Base-by-base conservation (phyloP, 2,329 filamentous ascomycete genomes). In the Aspergillus quadricinctus region DNA sequence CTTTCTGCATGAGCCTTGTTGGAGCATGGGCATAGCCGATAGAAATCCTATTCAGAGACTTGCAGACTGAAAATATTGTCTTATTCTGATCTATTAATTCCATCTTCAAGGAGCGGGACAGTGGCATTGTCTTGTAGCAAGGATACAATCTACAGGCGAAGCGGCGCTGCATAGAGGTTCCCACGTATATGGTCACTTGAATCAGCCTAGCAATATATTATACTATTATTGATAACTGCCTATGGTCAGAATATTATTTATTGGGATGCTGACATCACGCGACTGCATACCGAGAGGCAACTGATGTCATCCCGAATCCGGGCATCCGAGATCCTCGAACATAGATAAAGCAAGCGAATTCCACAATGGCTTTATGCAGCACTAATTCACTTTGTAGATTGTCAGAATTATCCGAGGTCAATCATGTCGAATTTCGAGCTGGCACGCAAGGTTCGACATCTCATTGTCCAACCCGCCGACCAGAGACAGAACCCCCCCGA, bases 1-100 rank as follows among this genome's bases (percentile, higher is more conserved):
- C 88, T 0, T 75, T 81, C 51, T 77, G 88, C 51, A 91, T 91
- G 88, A 86, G 87, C 35, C 69, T 85, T 14, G 87, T 91, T 0
- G 88, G 88, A 0, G 88, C 87, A 8, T 90, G 89, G 81, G 88
- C 87, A 9, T 90, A 72, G 70, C 48, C 29, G 11, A 48, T n/a
- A 40, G 9, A 27, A 27, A 14, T 8, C 4, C 14, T 17, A 37
- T 37, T 7, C 3, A 6, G 25, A 27, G 25, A 27, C 4, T 27
- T 27, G 25, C 25, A 6, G 4, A 27, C 25, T 27, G 4, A 29
- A 11, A 1, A 4, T 1, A 11, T 37, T n/a, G 31, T 17, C 14
- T 7, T 37, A 10, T 3, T 29, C 9, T 17, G 14, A 17, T 17
- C 14, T 5, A 7, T 7, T 37, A 17, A 37, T 37, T 35, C 28